Evolutionary conservation across 768 basidiomycete genomes (phyloP), one percentile per base, ranked within the genome.

Genomic region (Heimioporus sp.): DNA sequence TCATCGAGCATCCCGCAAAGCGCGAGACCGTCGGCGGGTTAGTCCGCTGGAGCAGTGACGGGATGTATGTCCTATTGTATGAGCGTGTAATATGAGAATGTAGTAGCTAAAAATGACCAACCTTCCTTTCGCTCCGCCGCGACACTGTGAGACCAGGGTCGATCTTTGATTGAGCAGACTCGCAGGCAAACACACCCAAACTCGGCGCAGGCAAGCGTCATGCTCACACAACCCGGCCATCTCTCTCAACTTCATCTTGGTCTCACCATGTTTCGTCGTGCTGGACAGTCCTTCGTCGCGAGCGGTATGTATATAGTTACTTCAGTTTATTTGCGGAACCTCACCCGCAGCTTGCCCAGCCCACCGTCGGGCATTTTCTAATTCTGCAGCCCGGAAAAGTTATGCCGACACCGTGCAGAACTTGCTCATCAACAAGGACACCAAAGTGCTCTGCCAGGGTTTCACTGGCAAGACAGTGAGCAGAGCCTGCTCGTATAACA

Each of bases 381-480:
- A 82, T 62, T 89, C 93, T 59, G 80, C 81, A 40, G 66, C 83
- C 60, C 81, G 90, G 62, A 78, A 73, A 57, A 83, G 81, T 63
- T 98, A 98, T 70, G 92, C 87, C 49, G 88, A 90, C 66, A 94
- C 92, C 44, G 87, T 94, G 66, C 77, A 81, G 67, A 99, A 98
- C 76, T 82, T 99, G 57, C 83, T 86, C 61, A 88, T 99, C 64
- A 83, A 91, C 73, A 91, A 92, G 66, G 92, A 98, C 71, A 97
- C 97, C 60, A 94, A 85, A 72, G 96, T 99, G 41, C 75, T 79
- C 85, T 57, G 93, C 87, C 71, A 97, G 93, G 72, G 92, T 83
- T 83, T 94, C 62, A 98, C 94, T 12, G 95, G 95, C 68, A 98
- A 97, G 85, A 97, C 93, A 52, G 95, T 92, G 59, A 60, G 83